Conservation (phyloP, 257 asterid species). For the Agastache rugosa region DNA sequence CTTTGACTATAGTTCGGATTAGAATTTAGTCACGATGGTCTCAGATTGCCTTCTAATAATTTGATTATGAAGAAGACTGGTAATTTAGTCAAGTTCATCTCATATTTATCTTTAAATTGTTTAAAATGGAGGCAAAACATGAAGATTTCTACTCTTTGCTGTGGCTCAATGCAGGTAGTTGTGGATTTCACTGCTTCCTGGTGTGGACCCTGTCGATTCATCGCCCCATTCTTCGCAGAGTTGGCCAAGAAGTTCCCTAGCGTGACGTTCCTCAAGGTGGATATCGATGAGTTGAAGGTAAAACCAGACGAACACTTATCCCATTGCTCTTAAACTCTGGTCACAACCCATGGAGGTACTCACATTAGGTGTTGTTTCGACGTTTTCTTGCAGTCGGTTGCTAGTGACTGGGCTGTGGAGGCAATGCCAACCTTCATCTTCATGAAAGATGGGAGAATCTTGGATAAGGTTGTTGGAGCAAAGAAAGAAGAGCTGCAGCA, state of each 20-base stretch:
- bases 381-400: constrained; percentile 59
- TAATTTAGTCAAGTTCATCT: background rate
- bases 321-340: background rate
- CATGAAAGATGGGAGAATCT: constrained; percentile 71
- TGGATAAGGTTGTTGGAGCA: constrained; percentile 80
- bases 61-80: background rate
- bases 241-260: constrained; percentile 78
- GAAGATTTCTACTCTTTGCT: background rate
- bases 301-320: background rate
- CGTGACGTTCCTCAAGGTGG: constrained; percentile 87
- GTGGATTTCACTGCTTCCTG: constrained; percentile 96
- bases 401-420: constrained; percentile 83
- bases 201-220: constrained; percentile 94
- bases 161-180: constrained; percentile 61
- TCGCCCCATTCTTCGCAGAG: constrained; percentile 84
- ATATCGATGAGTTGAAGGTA: constrained; percentile 88
- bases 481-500: constrained; percentile 88
- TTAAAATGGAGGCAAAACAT: constrained; percentile 6
- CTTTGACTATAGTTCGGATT: background rate
- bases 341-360: background rate
- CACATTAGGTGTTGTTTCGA: background rate
- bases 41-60: background rate
- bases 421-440: constrained; percentile 95
- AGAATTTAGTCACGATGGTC: background rate
- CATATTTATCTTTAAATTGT: background rate